Conservation (phyloP, 2,329 filamentous ascomycete genomes). For the Ceratocystis smalleyi region DNA sequence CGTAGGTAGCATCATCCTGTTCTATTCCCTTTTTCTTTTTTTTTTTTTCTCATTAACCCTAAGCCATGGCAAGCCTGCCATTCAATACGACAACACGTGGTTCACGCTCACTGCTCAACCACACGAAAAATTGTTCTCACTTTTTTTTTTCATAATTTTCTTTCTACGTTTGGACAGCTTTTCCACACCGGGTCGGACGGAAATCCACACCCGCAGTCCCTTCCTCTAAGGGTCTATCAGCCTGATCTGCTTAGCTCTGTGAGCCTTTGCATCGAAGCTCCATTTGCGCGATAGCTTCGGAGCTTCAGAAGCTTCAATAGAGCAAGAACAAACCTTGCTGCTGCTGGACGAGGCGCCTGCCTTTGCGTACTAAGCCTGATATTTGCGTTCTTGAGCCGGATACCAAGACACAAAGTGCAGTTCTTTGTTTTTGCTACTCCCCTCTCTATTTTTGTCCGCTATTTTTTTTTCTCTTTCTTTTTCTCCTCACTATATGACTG, state of each 20-base stretch:
- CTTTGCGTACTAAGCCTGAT: neutral
- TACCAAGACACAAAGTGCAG: neutral
- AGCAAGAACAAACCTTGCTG: neutral
- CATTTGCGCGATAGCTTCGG: neutral
- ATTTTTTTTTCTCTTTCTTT: neutral
- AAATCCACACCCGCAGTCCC: constrained; percentile 18
- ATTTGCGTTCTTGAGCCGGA: neutral
- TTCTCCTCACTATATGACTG: neutral
- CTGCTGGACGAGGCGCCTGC: neutral
- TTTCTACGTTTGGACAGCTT: neutral
- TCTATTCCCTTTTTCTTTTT: neutral
- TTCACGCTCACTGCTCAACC: neutral
- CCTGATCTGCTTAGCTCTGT: neutral
- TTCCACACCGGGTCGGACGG: constrained; percentile 18
- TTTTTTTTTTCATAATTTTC: neutral
- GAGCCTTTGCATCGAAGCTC: neutral
- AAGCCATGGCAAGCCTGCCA: neutral
- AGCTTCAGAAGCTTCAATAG: constrained; percentile 8
- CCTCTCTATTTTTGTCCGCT: neutral
- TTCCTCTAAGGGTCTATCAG: neutral
- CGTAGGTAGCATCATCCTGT: neutral
- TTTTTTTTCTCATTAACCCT: neutral
- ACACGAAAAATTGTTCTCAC: neutral
- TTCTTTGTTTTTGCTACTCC: neutral
- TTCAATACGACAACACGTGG: neutral